These are phyloP conservation scores for Iodosphaeria phyllophila DNA, from an alignment of 2,329 filamentous ascomycete genomes.

Conservation along the genomic window DNA sequence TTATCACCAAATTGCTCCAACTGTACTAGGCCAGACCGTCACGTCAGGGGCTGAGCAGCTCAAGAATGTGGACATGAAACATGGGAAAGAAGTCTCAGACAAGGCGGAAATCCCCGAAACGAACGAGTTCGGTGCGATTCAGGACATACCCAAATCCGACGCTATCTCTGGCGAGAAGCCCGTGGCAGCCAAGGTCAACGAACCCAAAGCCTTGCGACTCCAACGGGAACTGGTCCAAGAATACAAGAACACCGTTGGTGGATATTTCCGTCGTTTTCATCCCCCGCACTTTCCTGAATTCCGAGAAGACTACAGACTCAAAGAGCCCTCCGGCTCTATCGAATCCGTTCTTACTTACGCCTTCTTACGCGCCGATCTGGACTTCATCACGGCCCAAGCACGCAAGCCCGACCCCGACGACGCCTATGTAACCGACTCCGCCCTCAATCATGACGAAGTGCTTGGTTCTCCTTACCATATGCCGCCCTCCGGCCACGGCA, in stretches of 20 bases:
- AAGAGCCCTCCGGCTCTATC: constrained; percentile 33
- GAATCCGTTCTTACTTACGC: constrained; percentile 77
- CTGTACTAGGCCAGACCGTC: too few relatives aligned
- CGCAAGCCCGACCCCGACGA: constrained; percentile 61
- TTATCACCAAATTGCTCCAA: too few relatives aligned
- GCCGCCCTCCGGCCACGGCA: constrained; percentile 36
- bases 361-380: constrained; percentile 82
- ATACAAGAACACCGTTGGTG: constrained; percentile 75
- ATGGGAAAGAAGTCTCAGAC: constrained; percentile 23
- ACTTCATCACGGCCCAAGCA: constrained; percentile 83
- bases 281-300: constrained; percentile 51
- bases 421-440: constrained; percentile 49
- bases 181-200: constrained; percentile 29
- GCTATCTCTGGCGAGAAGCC: constrained; percentile 20
- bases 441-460: constrained; percentile 72
- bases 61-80: constrained; percentile 28
- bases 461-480: constrained; percentile 40
- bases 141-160: constrained; percentile 17
- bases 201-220: constrained; percentile 43
- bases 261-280: constrained; percentile 83
- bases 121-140: constrained; percentile 13
- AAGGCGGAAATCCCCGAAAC: constrained; percentile 17
- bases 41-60: constrained; percentile 17
- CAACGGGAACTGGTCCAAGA: constrained; percentile 53
- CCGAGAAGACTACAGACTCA: constrained; percentile 13